phyloP scores from a whole-genome alignment of 2,329 filamentous ascomycete species.

The Pseudocercospora macadamiae region DNA sequence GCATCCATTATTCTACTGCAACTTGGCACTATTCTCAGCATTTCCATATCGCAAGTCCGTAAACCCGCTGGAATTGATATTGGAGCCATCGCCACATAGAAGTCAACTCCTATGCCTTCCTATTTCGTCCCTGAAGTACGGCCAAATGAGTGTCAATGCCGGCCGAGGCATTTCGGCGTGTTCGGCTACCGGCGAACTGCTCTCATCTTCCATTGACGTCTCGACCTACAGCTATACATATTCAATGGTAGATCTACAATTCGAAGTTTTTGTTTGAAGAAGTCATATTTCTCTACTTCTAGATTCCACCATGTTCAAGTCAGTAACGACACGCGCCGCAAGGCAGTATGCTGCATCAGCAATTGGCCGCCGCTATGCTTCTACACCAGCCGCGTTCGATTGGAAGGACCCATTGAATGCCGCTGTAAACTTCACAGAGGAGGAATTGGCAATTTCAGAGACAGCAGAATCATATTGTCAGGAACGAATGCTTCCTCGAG shows the following conservation, averaged over 20 bases:
- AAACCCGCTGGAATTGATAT: not conserved
- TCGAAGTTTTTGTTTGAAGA: not conserved
- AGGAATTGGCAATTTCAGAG: slow-evolving; percentile 86
- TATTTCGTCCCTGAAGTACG: not conserved
- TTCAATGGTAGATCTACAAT: slow-evolving; percentile 7
- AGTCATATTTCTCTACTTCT: not conserved
- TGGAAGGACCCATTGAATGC: slow-evolving; percentile 84
- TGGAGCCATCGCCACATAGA: too few relatives aligned
- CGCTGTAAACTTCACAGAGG: slow-evolving; percentile 78
- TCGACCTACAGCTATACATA: not conserved
- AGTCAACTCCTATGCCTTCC: not conserved
- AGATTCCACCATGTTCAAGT: slow-evolving; percentile 46
- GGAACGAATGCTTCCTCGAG: slow-evolving; percentile 80
- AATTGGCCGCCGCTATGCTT: slow-evolving; percentile 43
- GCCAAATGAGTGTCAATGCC: not conserved
- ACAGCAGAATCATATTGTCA: slow-evolving; percentile 94
- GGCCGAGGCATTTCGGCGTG: not conserved
- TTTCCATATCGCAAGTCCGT: too few relatives aligned
- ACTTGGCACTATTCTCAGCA: not conserved
- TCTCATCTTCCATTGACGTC: slow-evolving; percentile 5
- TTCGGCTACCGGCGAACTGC: not conserved
- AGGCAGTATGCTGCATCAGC: slow-evolving; percentile 36
- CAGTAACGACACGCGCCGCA: slow-evolving; percentile 46
- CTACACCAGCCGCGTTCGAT: slow-evolving; percentile 64
- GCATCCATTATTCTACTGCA: too few relatives aligned